Conservation (phyloP, 1,139 yeast genomes). For the Geotrichum histeridarum region DNA sequence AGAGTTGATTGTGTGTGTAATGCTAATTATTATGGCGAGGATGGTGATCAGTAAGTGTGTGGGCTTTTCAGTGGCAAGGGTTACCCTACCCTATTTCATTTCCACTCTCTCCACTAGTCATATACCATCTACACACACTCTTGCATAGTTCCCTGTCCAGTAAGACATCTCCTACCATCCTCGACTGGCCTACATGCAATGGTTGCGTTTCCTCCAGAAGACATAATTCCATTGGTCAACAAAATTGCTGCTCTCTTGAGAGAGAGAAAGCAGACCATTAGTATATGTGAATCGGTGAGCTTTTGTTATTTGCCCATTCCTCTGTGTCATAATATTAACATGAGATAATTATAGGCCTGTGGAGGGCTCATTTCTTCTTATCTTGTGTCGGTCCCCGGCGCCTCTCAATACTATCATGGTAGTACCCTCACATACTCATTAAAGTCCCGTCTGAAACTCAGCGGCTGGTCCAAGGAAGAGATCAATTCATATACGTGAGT, state of each 20-base stretch:
- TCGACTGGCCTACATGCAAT: neutral
- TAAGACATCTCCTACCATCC: no score
- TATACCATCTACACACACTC: neutral
- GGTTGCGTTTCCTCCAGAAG: constrained; percentile 54
- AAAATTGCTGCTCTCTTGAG: constrained; percentile 55
- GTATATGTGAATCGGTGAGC: constrained; percentile 64
- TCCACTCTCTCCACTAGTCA: neutral
- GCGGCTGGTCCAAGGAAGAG: constrained; percentile 74
- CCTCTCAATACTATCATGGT: constrained; percentile 76
- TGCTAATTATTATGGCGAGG: neutral
- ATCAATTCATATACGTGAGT: constrained; percentile 54
- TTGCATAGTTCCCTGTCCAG: neutral
- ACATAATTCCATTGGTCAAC: constrained; percentile 47
- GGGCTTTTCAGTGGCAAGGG: neutral
- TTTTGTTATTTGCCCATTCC: no score
- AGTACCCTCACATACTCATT: constrained; percentile 76
- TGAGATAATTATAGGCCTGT: constrained; percentile 48
- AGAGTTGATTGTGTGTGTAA: neutral
- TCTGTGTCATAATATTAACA: neutral
- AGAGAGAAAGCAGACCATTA: constrained; percentile 55
- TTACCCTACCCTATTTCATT: neutral
- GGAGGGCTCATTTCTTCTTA: constrained; percentile 82
- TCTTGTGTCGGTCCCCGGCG: constrained; percentile 77
- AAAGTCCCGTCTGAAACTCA: constrained; percentile 63
- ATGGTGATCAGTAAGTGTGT: neutral